Percentiles rank a stretch among this genome's conserved stretches.
phyloP scores from a whole-genome alignment of 1,284 basidiomycete species.

The Meripilus lineatus region DNA sequence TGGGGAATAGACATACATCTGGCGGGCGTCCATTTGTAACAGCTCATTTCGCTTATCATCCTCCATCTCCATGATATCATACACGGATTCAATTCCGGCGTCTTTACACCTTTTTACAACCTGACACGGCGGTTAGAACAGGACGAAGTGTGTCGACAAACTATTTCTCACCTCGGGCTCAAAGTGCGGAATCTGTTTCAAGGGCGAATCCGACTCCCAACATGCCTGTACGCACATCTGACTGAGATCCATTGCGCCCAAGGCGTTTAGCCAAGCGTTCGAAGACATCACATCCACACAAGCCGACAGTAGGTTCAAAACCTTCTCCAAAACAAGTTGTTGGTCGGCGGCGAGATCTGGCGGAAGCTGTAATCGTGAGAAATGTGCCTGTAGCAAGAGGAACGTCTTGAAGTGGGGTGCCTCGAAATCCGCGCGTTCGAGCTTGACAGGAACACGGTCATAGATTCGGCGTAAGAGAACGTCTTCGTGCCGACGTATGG shows the following conservation, averaged over 20 bases:
- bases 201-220: slow-evolving; percentile 93
- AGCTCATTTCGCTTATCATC: slow-evolving; percentile 82
- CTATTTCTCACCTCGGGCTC: slow-evolving; percentile 62
- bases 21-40: slow-evolving; percentile 79
- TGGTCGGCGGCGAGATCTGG: slow-evolving; percentile 94
- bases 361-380: slow-evolving; percentile 87
- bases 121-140: slow-evolving; percentile 27
- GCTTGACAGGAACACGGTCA: slow-evolving; percentile 96
- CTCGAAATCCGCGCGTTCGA: slow-evolving; percentile 82
- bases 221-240: slow-evolving; percentile 99
- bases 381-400: slow-evolving; percentile 95
- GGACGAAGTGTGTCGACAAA: not conserved
- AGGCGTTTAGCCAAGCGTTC: slow-evolving; percentile 90
- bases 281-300: slow-evolving; percentile 98
- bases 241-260: slow-evolving; percentile 98
- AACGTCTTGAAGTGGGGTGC: slow-evolving; percentile 98
- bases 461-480: slow-evolving; percentile 81
- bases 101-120: slow-evolving; percentile 83
- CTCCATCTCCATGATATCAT: slow-evolving; percentile 97
- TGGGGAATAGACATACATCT: slow-evolving; percentile 59
- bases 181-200: slow-evolving; percentile 97
- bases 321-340: slow-evolving; percentile 80
- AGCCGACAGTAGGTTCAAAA: slow-evolving; percentile 86
- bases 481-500: slow-evolving; percentile 92
- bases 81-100: slow-evolving; percentile 80